Conservation (phyloP, 306 rosid species). For the Cucurbita argyrosperma region DNA sequence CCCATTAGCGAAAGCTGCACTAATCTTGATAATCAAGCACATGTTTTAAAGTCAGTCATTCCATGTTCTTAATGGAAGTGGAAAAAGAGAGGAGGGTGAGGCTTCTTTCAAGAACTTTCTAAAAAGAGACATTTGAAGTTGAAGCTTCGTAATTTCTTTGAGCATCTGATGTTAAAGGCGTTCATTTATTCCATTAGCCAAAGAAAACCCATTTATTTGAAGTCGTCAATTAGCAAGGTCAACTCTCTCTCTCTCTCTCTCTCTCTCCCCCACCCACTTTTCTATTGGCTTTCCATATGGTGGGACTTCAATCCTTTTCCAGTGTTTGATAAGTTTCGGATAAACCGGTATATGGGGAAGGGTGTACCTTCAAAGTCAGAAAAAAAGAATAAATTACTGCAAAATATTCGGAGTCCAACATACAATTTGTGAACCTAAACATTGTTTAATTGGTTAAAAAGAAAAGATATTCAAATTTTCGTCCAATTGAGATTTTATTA, state of each 20-base stretch:
- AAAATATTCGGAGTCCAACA: background rate
- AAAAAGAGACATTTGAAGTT: constrained; percentile 1
- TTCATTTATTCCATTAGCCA: background rate
- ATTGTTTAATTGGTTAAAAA: background rate
- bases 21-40: too few species aligned
- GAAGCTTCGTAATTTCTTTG: background rate
- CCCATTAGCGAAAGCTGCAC: too few species aligned
- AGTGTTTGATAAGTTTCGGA: background rate
- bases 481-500: too few species aligned
- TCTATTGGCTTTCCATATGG: background rate
- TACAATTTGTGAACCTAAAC: background rate
- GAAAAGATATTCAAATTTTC: background rate
- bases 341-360: background rate
- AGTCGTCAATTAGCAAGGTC: background rate
- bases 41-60: too few species aligned
- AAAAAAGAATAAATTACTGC: background rate
- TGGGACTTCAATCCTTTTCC: background rate
- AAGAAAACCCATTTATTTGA: background rate
- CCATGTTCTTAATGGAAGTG: background rate
- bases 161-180: background rate
- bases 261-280: background rate
- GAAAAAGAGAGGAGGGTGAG: background rate
- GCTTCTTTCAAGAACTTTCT: background rate
- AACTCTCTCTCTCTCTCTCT: background rate
- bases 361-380: background rate